A percentile compares a stretch with the other conserved stretches of the same genome.
Conservation (phyloP, 2,329 filamentous ascomycete genomes). For the Pyricularia sp. region DNA sequence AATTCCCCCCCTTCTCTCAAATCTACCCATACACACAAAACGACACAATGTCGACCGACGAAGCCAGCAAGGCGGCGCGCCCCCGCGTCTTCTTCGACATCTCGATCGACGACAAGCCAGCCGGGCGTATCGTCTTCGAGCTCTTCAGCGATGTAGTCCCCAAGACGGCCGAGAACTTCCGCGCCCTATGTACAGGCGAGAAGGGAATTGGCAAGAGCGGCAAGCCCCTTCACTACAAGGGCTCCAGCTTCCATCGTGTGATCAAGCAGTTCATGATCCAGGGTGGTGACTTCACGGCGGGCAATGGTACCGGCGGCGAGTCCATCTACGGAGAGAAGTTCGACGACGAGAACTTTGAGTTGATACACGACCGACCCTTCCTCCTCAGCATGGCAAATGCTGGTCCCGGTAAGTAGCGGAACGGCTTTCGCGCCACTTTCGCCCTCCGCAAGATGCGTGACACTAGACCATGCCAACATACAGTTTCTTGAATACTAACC, state of each 20-base stretch:
- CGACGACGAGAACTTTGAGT: conserved; percentile 86
- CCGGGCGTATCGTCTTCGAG: conserved; percentile 77
- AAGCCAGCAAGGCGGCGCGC: conserved; percentile 38
- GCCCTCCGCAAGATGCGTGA: not conserved
- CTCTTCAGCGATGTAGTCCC: conserved; percentile 67
- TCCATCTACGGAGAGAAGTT: conserved; percentile 98
- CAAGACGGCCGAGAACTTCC: conserved; percentile 95
- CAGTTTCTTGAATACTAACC: not conserved
- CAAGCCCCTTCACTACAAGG: conserved; percentile 86
- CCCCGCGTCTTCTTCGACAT: conserved; percentile 91
- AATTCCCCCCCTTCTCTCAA: not conserved
- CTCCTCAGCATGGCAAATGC: conserved; percentile 97
- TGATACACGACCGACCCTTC: conserved; percentile 88
- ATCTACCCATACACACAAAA: not conserved
- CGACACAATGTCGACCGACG: conserved; percentile 25
- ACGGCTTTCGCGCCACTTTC: not conserved
- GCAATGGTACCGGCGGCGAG: conserved; percentile 91
- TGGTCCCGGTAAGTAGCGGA: conserved; percentile 54
- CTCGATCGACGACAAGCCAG: conserved; percentile 57
- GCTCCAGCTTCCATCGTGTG: conserved; percentile 83
- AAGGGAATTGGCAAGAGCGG: conserved; percentile 73
- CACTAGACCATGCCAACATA: not conserved
- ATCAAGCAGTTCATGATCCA: conserved; percentile 99
- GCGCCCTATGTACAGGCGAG: conserved; percentile 85
- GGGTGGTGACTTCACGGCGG: conserved; percentile 90